Conservation (phyloP, 2,329 filamentous ascomycete species). For the Colletotrichum eremochloae region DNA sequence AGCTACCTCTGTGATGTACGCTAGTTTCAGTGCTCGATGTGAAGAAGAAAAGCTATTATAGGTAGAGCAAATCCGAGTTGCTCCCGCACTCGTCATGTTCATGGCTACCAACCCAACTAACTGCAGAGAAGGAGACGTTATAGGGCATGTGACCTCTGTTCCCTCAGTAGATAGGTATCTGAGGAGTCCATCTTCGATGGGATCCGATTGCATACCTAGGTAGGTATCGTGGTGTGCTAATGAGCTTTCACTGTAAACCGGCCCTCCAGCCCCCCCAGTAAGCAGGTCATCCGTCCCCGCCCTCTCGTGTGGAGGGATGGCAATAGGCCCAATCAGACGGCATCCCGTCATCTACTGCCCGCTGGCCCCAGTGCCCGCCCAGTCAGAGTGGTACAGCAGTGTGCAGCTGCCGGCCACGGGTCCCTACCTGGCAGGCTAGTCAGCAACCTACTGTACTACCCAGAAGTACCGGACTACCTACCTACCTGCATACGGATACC, state of each 20-base stretch:
- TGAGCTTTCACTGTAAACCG: slow-evolving; percentile 29
- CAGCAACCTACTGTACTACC: background rate
- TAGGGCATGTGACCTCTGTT: slow-evolving; percentile 4
- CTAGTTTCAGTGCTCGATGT: background rate
- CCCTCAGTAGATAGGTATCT: background rate
- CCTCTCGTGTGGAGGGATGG: slow-evolving; percentile 16
- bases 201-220: background rate
- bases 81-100: background rate
- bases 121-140: background rate
- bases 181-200: background rate
- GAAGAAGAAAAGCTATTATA: background rate
- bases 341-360: slow-evolving; percentile 33
- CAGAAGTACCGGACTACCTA: slow-evolving; percentile 3
- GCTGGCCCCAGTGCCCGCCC: slow-evolving; percentile 23
- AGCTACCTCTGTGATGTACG: background rate
- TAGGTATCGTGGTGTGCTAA: slow-evolving; percentile 16
- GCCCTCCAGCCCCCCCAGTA: slow-evolving; percentile 24
- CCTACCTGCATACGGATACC: no score
- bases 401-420: slow-evolving; percentile 30
- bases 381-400: slow-evolving; percentile 30
- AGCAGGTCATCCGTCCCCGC: slow-evolving; percentile 38
- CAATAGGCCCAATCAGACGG: slow-evolving; percentile 28
- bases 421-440: slow-evolving; percentile 24
- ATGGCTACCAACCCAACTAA: background rate
- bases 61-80: background rate